Base-by-base conservation (phyloP, 164 flowering plant species). In the Cinnamomum chago region DNA sequence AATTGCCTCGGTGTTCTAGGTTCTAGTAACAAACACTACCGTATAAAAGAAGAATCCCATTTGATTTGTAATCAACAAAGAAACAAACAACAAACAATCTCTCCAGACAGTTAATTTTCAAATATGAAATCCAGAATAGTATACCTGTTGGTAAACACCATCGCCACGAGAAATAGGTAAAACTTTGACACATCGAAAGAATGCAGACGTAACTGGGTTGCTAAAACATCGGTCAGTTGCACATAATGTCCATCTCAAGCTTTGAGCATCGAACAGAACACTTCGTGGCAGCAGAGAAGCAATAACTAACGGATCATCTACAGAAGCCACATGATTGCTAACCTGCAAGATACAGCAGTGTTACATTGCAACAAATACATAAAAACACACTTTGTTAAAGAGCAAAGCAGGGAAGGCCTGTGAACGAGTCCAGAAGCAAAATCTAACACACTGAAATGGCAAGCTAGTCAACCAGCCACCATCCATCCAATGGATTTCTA, bases 151-250 rank as follows among this genome's bases (percentile, higher is more conserved):
- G 85, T 93, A 93, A 72, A 95, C 81, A 28, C 99, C 99, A 66
- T 92, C 97, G 75, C 99, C 99, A 70, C 98, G 96, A 76, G 96
- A 77, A 83, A 95, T 90, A 40, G 99, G 98, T 71, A 95, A 81
- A 51, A 95, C 99, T 83, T 93, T 95, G 62, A 89, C 98, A 82
- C 86, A 83, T 72, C 83, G 84, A 70, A 92, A 95, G 84, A 95
- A 95, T 22, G 98, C 93, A 72, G 99, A 88, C 52, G 88, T 89
- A 58, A 81, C 88, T 10, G 96, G 89, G 81, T 92, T 95, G 40
- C 62, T 83, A 76, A 95, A 95, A 80, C 99, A 95, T 30, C 99
- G 85, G 77, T 95, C 99, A 40, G 91, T 76, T 55, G 99, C 99
- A 87, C 99, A 95, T 28, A 93, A 90, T 2, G 98, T 93, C 99